Conservation (phyloP, 257 asterid genomes). For the Nicotiana knightiana region DNA sequence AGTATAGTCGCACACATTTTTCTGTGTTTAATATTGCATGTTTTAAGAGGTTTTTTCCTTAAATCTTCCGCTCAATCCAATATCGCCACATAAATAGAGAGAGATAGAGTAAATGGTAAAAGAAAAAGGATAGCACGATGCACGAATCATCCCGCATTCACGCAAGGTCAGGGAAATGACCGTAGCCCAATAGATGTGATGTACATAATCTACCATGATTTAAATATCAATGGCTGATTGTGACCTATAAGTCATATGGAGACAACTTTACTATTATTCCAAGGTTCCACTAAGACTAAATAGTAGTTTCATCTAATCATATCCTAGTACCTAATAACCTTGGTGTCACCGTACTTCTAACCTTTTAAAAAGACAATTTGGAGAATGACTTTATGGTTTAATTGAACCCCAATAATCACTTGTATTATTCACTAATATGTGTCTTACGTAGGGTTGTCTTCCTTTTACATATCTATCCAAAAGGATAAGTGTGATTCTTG, state of each 20-base stretch:
- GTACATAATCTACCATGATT: too few relatives aligned
- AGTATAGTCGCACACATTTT: background rate
- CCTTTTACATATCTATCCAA: constrained; percentile 33
- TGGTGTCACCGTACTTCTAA: background rate
- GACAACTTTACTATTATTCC: too few relatives aligned
- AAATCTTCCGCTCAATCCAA: rapidly evolving
- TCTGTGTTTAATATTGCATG: background rate
- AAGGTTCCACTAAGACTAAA: background rate
- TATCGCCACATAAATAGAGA: rapidly evolving
- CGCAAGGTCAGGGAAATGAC: rapidly evolving
- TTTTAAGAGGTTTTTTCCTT: too few relatives aligned
- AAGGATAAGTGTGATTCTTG: constrained; percentile 22
- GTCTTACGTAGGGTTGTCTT: constrained; percentile 19
- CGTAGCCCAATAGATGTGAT: rapidly evolving
- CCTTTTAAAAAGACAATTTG: constrained; percentile 37
- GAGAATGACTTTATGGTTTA: constrained; percentile 24
- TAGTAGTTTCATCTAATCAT: background rate
- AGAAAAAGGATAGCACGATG: too few relatives aligned
- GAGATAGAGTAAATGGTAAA: too few relatives aligned
- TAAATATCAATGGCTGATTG: too few relatives aligned
- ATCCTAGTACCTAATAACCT: background rate
- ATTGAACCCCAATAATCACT: constrained; percentile 16
- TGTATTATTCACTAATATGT: constrained; percentile 13
- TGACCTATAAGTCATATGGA: too few relatives aligned
- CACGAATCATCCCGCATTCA: too few relatives aligned